Evolutionary conservation across 2,329 filamentous ascomycete species (phyloP).

Genomic region (Nemania bipapillata): DNA sequence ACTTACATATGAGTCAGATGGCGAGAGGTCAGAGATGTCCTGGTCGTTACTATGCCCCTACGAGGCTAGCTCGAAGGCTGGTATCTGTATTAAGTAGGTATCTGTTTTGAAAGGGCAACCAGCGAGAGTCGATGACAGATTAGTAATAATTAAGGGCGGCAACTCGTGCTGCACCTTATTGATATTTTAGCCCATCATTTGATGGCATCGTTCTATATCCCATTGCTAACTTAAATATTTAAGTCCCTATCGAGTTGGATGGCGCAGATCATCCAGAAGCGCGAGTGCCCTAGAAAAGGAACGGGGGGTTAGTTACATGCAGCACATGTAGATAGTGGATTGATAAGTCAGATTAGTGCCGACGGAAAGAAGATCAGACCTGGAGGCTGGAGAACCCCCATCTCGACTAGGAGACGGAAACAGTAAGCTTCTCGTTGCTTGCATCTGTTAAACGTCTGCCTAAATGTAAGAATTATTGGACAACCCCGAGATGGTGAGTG

Average conservation of each 20-base stretch:
- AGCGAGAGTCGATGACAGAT: conserved; percentile 2
- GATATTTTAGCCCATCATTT: background rate
- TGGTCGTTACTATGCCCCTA: background rate
- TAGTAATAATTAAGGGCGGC: background rate
- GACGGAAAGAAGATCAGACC: conserved; percentile 9
- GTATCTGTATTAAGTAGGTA: background rate
- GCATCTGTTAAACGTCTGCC: conserved; percentile 14
- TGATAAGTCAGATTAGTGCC: conserved; percentile 3
- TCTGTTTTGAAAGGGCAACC: background rate
- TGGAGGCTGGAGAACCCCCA: conserved; percentile 9
- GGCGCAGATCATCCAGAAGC: conserved; percentile 5
- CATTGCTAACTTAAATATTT: background rate
- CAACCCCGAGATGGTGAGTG: background rate
- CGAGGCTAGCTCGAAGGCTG: conserved; percentile 8
- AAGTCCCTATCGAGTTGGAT: conserved; percentile 8
- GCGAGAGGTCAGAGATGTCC: background rate
- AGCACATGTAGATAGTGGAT: background rate
- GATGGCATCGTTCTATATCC: background rate
- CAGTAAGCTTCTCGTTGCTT: conserved; percentile 29
- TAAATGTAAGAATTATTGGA: conserved; percentile 13
- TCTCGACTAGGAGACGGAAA: conserved; percentile 5
- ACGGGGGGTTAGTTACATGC: conserved; percentile 19
- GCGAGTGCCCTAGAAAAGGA: conserved; percentile 2
- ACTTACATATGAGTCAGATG: conserved; percentile 16
- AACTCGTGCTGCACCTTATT: conserved; percentile 19